Evolutionary conservation across 495 filamentous ascomycete species (phyloP), one percentile per base, ranked within the genome.

Genomic region (Trichoderma gamsii): DNA sequence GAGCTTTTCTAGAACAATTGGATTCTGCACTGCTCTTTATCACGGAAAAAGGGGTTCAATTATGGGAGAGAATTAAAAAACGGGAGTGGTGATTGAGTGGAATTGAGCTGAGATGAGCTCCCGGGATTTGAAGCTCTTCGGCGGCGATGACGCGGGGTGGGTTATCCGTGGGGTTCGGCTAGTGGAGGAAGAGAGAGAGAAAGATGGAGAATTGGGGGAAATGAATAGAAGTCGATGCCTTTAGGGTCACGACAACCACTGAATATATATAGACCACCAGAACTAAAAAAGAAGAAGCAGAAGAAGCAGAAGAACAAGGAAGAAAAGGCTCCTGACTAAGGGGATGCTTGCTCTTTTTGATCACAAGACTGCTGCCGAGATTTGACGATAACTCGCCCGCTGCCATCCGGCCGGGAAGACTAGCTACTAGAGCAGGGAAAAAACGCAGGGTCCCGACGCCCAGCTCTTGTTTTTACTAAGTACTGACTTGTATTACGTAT

Each of bases 341-440:
- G 13, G 44, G 35, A 9, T 38, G 35, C 35, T 38, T 38, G 35
- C 35, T 38, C 44, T 27, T 21, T 11, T 61, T 61, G 56, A 61
- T 61, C 56, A 61, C 56, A 61, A 27, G 56, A 61, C 56, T n/a
- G 56, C 35, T 38, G 35, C 27, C 23, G n/a, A 61, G 27, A 56
- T 11, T 56, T 11, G 51, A 56, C 51, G 51, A 21, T 21, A 56
- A 56, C 51, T n/a, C 51, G 51, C 51, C 8, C 43, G 21, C 21
- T 56, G 51, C 56, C 56, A 29, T 61, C 56, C 56, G 56, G 56
- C 56, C 56, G 23, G 56, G n/a, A 56, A n/a, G 23, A 29, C 56
- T 52, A 25, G 49, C 8, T 23, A 44, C 29, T 29, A 29, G 4
- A 29, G 29, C 41, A 44, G 9, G 9, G 9, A 16, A 44, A 52